Evolutionary conservation across 1,284 basidiomycete species (phyloP).

Genomic region (Irpex rosettiformis): DNA sequence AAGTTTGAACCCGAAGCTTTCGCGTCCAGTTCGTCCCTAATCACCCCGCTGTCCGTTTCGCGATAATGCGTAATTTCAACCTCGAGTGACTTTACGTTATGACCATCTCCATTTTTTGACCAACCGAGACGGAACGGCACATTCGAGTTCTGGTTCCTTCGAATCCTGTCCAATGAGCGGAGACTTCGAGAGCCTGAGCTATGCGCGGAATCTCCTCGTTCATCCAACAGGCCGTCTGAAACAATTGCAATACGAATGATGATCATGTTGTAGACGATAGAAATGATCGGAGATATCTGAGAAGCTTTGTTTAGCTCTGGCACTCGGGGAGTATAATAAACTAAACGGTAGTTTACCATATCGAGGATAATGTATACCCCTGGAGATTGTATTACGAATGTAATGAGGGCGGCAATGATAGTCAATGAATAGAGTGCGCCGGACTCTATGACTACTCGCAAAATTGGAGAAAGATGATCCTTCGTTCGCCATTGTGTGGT

Average conservation of each 20-base stretch:
- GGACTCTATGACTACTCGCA: conserved; percentile 32
- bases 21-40: no score
- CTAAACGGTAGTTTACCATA: conserved; percentile 21
- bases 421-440: conserved; percentile 31
- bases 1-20: no score
- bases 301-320: background rate
- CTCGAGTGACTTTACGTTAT: conserved; percentile 10
- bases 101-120: background rate
- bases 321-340: background rate
- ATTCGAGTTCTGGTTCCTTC: conserved; percentile 1
- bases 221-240: conserved; percentile 8
- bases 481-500: conserved; percentile 18
- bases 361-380: conserved; percentile 33
- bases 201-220: background rate
- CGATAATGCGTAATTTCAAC: conserved; percentile 18
- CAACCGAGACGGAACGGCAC: background rate
- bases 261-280: conserved; percentile 29
- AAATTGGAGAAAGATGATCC: conserved; percentile 23
- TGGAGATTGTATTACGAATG: conserved; percentile 28
- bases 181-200: background rate
- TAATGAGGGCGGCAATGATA: conserved; percentile 29
- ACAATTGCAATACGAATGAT: conserved; percentile 24
- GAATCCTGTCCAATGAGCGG: conserved; percentile 11
- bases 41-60: conserved; percentile 9
- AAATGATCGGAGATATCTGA: conserved; percentile 29